Evolutionary conservation across 495 filamentous ascomycete species (phyloP).

Genomic region (Penicillium maclennaniae): DNA sequence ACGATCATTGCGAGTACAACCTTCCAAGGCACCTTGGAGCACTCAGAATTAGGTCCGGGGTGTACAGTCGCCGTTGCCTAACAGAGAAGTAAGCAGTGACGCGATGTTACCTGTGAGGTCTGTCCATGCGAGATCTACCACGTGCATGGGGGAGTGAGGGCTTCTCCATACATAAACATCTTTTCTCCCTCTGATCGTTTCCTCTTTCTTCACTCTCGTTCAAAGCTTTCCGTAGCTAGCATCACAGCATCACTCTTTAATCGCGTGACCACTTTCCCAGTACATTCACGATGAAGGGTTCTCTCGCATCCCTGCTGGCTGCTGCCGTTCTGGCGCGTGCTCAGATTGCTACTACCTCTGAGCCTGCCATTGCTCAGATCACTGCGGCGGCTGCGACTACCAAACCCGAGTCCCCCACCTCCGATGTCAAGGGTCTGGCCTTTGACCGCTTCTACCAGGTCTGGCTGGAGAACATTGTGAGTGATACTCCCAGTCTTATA

Average conservation of each 20-base stretch:
- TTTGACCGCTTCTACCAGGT: slow-evolving; percentile 67
- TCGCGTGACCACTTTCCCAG: neutral
- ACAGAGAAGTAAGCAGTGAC: neutral
- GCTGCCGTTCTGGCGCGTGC: slow-evolving; percentile 22
- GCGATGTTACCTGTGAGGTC: neutral
- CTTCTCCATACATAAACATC: neutral
- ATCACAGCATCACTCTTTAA: neutral
- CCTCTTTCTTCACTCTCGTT: neutral
- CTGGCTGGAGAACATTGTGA: slow-evolving; percentile 70
- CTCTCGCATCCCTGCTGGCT: slow-evolving; percentile 17
- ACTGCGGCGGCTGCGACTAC: slow-evolving; percentile 26
- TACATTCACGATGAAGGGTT: slow-evolving; percentile 25
- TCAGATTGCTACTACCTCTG: slow-evolving; percentile 21
- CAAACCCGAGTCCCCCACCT: slow-evolving; percentile 45
- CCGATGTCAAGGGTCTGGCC: slow-evolving; percentile 55
- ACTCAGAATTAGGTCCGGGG: too few relatives aligned
- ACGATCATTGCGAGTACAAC: neutral
- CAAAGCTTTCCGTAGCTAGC: neutral
- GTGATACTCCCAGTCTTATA: slow-evolving; percentile 4
- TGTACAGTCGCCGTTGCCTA: neutral
- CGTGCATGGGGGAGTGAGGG: neutral
- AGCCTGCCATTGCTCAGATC: slow-evolving; percentile 29
- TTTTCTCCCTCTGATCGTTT: neutral
- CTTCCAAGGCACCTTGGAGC: neutral
- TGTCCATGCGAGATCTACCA: neutral